These are phyloP conservation scores for Porcisia hertigi DNA, from an alignment of 208 protist species.

Conservation along the genomic window DNA sequence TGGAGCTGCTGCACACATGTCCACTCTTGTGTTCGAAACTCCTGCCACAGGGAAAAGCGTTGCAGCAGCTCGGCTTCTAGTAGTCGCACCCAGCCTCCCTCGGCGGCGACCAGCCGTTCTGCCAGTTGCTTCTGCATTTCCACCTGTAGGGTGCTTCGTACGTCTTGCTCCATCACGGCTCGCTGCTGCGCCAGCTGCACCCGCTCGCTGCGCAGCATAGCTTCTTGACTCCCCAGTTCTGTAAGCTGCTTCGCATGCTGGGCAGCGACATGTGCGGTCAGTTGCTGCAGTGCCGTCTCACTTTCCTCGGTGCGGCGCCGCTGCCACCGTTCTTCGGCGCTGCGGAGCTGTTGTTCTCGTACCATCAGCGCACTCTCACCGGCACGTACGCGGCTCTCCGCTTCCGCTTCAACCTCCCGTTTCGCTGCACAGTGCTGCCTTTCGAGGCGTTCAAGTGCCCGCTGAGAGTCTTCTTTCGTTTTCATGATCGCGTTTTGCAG, in stretches of 20 bases:
- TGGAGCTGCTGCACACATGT: slow-evolving; percentile 6
- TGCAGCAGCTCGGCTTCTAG: slow-evolving; percentile 11
- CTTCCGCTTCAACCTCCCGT: not conserved
- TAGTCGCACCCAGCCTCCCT: slow-evolving; percentile 12
- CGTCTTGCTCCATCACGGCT: slow-evolving; percentile 2
- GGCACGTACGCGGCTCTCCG: slow-evolving; percentile 8
- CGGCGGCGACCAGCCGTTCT: not conserved
- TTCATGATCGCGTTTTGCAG: slow-evolving; percentile 19
- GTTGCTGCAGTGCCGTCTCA: not conserved
- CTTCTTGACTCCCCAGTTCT: slow-evolving; percentile 8
- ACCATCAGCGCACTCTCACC: slow-evolving; percentile 23
- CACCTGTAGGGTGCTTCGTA: not conserved
- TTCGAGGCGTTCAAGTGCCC: slow-evolving; percentile 13
- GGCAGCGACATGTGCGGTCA: slow-evolving; percentile 13
- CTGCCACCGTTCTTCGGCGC: slow-evolving; percentile 6
- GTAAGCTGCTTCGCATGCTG: slow-evolving; percentile 15
- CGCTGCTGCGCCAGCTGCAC: slow-evolving; percentile 20
- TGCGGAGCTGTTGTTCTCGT: slow-evolving; percentile 14
- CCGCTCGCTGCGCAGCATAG: slow-evolving; percentile 9
- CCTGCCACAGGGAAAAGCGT: slow-evolving; percentile 21
- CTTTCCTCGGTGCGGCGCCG: slow-evolving; percentile 8
- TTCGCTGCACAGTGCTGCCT: slow-evolving; percentile 1
- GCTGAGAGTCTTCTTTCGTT: slow-evolving; percentile 26
- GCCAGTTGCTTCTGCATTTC: slow-evolving; percentile 8
- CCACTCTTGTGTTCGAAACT: slow-evolving; percentile 14